Conservation (phyloP, 305 asterid species). For the Rubia balearica region DNA sequence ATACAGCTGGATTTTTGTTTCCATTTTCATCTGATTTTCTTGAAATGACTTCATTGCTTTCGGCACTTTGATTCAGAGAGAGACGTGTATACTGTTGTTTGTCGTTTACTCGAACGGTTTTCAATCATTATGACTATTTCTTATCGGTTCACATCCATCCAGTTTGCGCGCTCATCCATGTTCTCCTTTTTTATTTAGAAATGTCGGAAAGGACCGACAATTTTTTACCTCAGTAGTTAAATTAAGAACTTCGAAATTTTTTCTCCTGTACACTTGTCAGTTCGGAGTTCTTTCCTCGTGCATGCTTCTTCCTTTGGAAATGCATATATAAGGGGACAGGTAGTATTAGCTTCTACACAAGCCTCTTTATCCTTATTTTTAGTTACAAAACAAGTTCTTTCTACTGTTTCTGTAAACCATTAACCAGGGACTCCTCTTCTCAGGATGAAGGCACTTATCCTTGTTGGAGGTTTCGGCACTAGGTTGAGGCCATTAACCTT, state of each 20-base stretch:
- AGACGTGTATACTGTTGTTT: constrained; percentile 21
- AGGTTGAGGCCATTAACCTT: constrained; percentile 90
- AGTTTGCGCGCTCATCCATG: constrained; percentile 27
- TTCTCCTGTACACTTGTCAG: constrained; percentile 42
- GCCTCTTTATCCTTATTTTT: constrained; percentile 23
- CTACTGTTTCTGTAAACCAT: constrained; percentile 4
- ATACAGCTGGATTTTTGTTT: constrained; percentile 47
- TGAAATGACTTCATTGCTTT: constrained; percentile 16
- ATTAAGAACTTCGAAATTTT: constrained; percentile 30
- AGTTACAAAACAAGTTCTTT: constrained; percentile 1
- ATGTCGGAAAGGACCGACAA: constrained; percentile 32
- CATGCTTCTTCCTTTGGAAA: constrained; percentile 37
- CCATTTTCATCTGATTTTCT: constrained; percentile 27
- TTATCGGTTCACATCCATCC: constrained; percentile 16
- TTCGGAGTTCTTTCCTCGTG: constrained; percentile 31
- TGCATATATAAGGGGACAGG: constrained; percentile 32
- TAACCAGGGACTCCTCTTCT: constrained; percentile 17
- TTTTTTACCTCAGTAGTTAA: constrained; percentile 21
- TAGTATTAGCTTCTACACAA: constrained; percentile 19
- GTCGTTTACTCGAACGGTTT: constrained; percentile 21
- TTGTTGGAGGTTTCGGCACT: constrained; percentile 95
- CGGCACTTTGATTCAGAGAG: constrained; percentile 18
- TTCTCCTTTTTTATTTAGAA: constrained; percentile 26
- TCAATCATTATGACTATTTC: constrained; percentile 10
- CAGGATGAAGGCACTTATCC: constrained; percentile 90